Conservation (phyloP, 768 basidiomycete species). For the Mycena floridula region DNA sequence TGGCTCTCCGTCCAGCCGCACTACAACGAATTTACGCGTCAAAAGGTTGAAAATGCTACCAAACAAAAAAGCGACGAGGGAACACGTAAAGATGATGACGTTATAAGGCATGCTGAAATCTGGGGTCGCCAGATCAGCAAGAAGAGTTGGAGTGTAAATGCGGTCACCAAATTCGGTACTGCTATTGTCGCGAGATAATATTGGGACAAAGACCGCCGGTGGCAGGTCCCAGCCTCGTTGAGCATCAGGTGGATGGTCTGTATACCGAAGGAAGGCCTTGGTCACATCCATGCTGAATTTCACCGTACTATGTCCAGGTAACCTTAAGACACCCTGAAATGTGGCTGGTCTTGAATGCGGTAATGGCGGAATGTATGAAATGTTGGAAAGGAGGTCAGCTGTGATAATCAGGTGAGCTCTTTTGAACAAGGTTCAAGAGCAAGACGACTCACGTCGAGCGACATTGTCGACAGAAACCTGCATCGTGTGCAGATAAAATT, state of each 20-base stretch:
- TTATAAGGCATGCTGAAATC: conserved; percentile 99
- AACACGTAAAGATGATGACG: conserved; percentile 95
- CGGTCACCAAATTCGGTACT: conserved; percentile 21
- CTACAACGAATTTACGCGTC: conserved; percentile 73
- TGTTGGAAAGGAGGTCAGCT: conserved; percentile 61
- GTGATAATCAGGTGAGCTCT: conserved; percentile 4
- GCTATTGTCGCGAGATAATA: conserved; percentile 17
- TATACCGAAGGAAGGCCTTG: conserved; percentile 86
- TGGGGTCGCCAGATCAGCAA: conserved; percentile 94
- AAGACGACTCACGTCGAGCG: conserved; percentile 32
- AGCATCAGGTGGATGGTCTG: conserved; percentile 94
- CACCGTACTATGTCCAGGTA: conserved; percentile 67
- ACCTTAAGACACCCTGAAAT: conserved; percentile 59
- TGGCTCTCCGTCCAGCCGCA: too few species aligned
- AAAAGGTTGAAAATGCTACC: conserved; percentile 87
- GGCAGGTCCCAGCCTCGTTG: conserved; percentile 94
- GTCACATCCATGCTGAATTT: conserved; percentile 66
- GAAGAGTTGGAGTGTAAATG: conserved; percentile 75
- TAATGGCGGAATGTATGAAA: conserved; percentile 62
- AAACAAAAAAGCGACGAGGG: conserved; percentile 87
- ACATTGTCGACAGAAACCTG: conserved; percentile 40
- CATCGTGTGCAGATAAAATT: conserved; percentile 82
- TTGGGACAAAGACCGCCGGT: conserved; percentile 66
- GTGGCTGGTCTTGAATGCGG: conserved; percentile 73
- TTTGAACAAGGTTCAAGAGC: neutral